phyloP scores from a whole-genome alignment of 768 basidiomycete species.

The Termitomyces eurrhizus region DNA sequence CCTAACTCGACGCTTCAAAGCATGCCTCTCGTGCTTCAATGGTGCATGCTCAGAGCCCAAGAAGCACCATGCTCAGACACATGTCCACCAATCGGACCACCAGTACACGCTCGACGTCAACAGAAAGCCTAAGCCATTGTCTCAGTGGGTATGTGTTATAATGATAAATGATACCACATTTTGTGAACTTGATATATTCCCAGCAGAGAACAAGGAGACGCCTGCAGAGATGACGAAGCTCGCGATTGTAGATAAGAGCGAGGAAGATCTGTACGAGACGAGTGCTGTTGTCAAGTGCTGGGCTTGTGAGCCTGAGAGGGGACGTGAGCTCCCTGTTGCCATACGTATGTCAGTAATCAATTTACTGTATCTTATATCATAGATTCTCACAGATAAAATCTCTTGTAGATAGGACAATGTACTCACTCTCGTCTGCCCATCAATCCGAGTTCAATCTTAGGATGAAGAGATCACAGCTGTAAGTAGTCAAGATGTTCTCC shows the following conservation, averaged over 20 bases:
- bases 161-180: not conserved
- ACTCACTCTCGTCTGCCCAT: slow-evolving; percentile 81
- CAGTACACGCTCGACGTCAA: slow-evolving; percentile 76
- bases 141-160: slow-evolving; percentile 58
- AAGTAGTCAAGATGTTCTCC: no score
- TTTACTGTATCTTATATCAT: not conserved
- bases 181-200: not conserved
- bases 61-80: slow-evolving; percentile 71
- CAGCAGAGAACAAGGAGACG: slow-evolving; percentile 73
- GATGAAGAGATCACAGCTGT: slow-evolving; percentile 75
- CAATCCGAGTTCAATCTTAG: slow-evolving; percentile 96
- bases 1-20: no score
- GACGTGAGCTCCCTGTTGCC: slow-evolving; percentile 41
- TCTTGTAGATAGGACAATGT: slow-evolving; percentile 67
- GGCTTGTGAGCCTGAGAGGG: slow-evolving; percentile 54
- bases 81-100: slow-evolving; percentile 72
- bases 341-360: slow-evolving; percentile 23
- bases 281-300: slow-evolving; percentile 70
- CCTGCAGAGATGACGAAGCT: slow-evolving; percentile 88
- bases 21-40: slow-evolving; percentile 93
- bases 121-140: slow-evolving; percentile 60
- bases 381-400: slow-evolving; percentile 33
- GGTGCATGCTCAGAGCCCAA: slow-evolving; percentile 71
- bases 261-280: slow-evolving; percentile 76
- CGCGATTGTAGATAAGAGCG: slow-evolving; percentile 54